phyloP scores from a whole-genome alignment of 768 basidiomycete species.

The Pisolithus albus region DNA sequence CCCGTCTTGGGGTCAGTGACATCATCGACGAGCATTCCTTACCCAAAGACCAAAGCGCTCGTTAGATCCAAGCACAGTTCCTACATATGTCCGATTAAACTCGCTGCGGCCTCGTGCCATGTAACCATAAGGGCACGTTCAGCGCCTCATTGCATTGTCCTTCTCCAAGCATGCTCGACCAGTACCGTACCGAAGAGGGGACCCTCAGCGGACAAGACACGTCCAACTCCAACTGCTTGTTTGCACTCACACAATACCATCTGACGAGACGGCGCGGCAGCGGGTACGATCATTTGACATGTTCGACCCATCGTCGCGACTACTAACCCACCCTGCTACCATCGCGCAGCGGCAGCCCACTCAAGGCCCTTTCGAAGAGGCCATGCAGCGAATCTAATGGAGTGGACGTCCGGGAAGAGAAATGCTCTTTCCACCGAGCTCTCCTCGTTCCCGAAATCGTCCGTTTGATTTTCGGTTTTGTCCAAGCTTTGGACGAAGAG shows the following conservation, averaged over 20 bases:
- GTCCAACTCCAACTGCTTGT: background rate
- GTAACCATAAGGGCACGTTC: background rate
- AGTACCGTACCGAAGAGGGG: background rate
- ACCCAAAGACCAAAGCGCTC: too few species aligned
- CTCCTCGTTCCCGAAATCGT: slow-evolving; percentile 19
- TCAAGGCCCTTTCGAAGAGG: background rate
- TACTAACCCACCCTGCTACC: background rate
- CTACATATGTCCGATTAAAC: too few species aligned
- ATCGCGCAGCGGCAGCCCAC: background rate
- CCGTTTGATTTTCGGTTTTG: slow-evolving; percentile 15
- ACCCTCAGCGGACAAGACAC: background rate
- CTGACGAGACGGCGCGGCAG: background rate
- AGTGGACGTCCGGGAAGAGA: background rate
- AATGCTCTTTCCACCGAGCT: slow-evolving; percentile 13
- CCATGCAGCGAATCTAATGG: background rate
- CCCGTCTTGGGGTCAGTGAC: background rate
- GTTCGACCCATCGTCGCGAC: background rate
- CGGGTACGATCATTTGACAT: background rate
- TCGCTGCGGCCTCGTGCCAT: background rate
- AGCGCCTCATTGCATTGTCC: background rate
- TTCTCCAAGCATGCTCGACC: background rate
- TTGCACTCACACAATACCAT: background rate
- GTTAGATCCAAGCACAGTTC: too few species aligned
- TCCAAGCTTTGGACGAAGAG: slow-evolving; percentile 16
- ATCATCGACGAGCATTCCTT: background rate